Conservation (phyloP, 768 basidiomycete genomes). For the Termitomyces bulborhizus region DNA sequence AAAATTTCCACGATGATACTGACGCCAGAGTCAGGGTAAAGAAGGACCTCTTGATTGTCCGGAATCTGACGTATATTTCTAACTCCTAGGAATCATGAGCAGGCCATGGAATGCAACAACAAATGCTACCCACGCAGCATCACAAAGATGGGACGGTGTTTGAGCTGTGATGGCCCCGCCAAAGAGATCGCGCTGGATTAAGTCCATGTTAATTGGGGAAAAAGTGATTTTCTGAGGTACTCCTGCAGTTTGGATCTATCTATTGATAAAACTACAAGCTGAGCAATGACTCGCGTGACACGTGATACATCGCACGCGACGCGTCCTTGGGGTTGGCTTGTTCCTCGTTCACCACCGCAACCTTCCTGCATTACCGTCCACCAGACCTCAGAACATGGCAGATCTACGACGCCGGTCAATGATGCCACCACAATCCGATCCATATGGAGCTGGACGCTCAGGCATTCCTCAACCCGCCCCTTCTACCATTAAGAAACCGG, state of each 20-base stretch:
- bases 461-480: slow-evolving; percentile 58
- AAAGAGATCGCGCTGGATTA: slow-evolving; percentile 52
- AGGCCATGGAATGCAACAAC: background rate
- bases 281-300: slow-evolving; percentile 12
- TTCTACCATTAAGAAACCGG: slow-evolving; percentile 66
- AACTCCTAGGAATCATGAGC: background rate
- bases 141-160: slow-evolving; percentile 55
- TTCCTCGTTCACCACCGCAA: background rate
- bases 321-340: slow-evolving; percentile 15
- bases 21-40: slow-evolving; percentile 60
- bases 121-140: slow-evolving; percentile 70
- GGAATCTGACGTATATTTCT: slow-evolving; percentile 77
- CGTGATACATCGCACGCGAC: slow-evolving; percentile 18
- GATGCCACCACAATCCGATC: slow-evolving; percentile 48
- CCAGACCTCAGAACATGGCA: slow-evolving; percentile 6
- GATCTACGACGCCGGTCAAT: slow-evolving; percentile 52
- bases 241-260: too few species aligned
- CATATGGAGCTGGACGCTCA: slow-evolving; percentile 47
- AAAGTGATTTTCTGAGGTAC: background rate
- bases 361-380: background rate
- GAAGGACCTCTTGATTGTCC: slow-evolving; percentile 90
- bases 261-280: background rate
- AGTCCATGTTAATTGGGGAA: background rate
- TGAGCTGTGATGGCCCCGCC: slow-evolving; percentile 76
- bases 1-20: slow-evolving; percentile 86